Evolutionary conservation across 2,329 filamentous ascomycete genomes (phyloP), one percentile per base, ranked within the genome.

Genomic region (Aspergillus sp.): DNA sequence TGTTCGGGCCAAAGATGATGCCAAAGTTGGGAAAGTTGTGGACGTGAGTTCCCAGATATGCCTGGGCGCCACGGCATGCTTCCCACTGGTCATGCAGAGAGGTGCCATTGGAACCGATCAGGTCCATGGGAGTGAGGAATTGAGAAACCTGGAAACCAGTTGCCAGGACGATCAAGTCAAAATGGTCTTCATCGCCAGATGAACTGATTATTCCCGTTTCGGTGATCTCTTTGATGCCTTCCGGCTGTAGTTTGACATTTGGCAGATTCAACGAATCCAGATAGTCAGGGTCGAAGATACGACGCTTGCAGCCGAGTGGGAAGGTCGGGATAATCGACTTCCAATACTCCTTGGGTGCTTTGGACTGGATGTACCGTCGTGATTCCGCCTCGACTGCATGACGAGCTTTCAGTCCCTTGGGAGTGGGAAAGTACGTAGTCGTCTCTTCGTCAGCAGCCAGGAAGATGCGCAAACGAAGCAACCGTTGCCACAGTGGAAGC

Each of bases 301-400:
- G 71, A n/a, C 82, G 67, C 64, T 84, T 85, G 65, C 81, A 85
- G 1, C 81, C 80, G 9, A 83, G 61, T 35, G 74, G 70, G 44
- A 82, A 85, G 39, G 84, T 73, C 0, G 82, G 82, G 1, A 79
- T 79, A 31, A 85, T 58, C 6, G 82, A 70, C 28, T 81, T 75
- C 48, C 79, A 77, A 46, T 84, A 85, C 59, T 81, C 76, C 39
- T 74, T 65, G 0, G 82, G 82, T 0, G 76, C 77, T 1, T 59
- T 66, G 5, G 59, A 54, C 45, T 69, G 72, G 68, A 82, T 73
- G 37, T 74, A 65, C 5, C 53, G 44, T 28, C 79, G 46, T 53
- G 69, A 72, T 57, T 53, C 62, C n/a, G 60, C 59, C 47, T 77
- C 73, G 31, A 32, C 2, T 70, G 60, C 8, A 52, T 46, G n/a